phyloP scores from a whole-genome alignment of 257 asterid genomes.

The Solanum chiquidenum region DNA sequence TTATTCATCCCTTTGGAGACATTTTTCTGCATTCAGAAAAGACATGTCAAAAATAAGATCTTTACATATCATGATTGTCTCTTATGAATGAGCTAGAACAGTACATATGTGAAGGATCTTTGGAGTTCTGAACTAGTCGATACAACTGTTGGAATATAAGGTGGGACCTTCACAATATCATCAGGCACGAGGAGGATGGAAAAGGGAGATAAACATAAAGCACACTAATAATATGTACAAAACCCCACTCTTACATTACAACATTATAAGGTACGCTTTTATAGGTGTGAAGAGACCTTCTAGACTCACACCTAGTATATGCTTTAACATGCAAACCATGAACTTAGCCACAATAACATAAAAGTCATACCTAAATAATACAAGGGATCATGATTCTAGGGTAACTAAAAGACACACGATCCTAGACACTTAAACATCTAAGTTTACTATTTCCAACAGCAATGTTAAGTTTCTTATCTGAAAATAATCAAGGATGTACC shows the following conservation, averaged over 20 bases:
- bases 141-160: background rate
- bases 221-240: background rate
- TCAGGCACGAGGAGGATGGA: background rate
- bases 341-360: background rate
- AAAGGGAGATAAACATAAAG: background rate
- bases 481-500: background rate
- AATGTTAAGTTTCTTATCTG: background rate
- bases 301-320: background rate
- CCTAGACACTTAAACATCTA: background rate
- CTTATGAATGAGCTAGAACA: background rate
- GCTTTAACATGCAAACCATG: background rate
- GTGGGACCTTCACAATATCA: background rate
- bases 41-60: background rate
- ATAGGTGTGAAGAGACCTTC: background rate
- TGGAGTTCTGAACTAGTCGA: background rate
- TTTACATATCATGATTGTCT: background rate
- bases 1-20: conserved; percentile 85
- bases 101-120: background rate
- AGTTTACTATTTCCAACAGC: background rate
- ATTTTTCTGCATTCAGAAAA: conserved; percentile 41
- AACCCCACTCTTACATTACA: background rate
- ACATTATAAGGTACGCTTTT: background rate
- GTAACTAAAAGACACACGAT: background rate
- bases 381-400: background rate
- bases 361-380: background rate